These are phyloP conservation scores for Colletotrichum australisinense DNA, from an alignment of 2,329 filamentous ascomycete species.

Conservation along the genomic window DNA sequence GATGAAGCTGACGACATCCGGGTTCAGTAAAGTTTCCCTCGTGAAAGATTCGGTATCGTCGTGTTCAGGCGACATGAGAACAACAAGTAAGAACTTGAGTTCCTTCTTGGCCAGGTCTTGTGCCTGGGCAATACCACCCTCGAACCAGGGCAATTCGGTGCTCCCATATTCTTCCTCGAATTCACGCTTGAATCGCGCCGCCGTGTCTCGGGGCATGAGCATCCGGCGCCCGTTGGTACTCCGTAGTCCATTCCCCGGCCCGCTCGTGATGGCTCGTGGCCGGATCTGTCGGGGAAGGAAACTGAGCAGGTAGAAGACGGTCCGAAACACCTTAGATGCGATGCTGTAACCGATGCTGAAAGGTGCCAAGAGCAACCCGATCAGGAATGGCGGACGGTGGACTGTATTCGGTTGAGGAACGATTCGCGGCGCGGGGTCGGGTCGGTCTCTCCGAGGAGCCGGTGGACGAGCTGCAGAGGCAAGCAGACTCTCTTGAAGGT, in stretches of 20 bases:
- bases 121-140: slow-evolving; percentile 91
- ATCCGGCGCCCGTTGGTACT: slow-evolving; percentile 78
- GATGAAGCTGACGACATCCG: slow-evolving; percentile 79
- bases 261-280: slow-evolving; percentile 65
- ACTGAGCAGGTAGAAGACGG: slow-evolving; percentile 82
- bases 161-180: slow-evolving; percentile 94
- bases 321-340: slow-evolving; percentile 75
- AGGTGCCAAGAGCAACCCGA: slow-evolving; percentile 83
- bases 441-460: slow-evolving; percentile 42
- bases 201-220: slow-evolving; percentile 87
- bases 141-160: slow-evolving; percentile 79
- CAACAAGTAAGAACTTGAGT: slow-evolving; percentile 88
- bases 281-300: slow-evolving; percentile 78
- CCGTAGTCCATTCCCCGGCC: slow-evolving; percentile 61
- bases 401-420: slow-evolving; percentile 79
- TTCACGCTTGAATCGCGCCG: slow-evolving; percentile 88
- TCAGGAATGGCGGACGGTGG: slow-evolving; percentile 78
- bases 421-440: slow-evolving; percentile 83
- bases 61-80: slow-evolving; percentile 92
- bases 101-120: slow-evolving; percentile 91
- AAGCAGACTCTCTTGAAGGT: slow-evolving; percentile 72
- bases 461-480: slow-evolving; percentile 42
- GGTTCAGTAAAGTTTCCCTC: slow-evolving; percentile 81
- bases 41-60: slow-evolving; percentile 90
- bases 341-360: slow-evolving; percentile 82